Base-by-base conservation (phyloP, 2,329 filamentous ascomycete genomes). In the Alternaria triticina region DNA sequence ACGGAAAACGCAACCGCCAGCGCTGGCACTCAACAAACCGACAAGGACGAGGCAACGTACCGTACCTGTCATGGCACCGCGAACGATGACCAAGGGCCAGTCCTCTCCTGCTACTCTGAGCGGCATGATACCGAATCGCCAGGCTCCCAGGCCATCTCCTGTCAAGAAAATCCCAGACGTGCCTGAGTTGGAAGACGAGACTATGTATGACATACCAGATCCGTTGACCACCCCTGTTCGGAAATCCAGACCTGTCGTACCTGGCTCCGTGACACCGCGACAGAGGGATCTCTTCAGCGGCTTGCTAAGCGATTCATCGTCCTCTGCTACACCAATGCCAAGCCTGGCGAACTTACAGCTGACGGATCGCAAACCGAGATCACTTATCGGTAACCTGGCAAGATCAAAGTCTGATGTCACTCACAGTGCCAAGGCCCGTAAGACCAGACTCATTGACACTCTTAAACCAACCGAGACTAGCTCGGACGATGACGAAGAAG, bases 181-280 rank as follows among this genome's bases (percentile, higher is more conserved):
- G 15, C 52, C 65, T 9, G 57, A 62, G 17, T 36, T 61, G 8
- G 75, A 78, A 15, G 76, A 78, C 46, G 71, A 76, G 45, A 78
- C 75, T 6, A 79, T 79, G 76, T 78, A 79, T 52, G 76, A 78
- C n/a, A 75, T 78, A 25, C 69, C 63, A 54, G 69, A 74, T 13
- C 44, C 70, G 17, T 54, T 65, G 1, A 67, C 70, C 15, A 77
- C 77, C 12, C 65, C 68, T 49, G 63, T 60, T 25, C 70, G 65
- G 11, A 22, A 59, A 15, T 56, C 62, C 6, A 69, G 66, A 45
- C 30, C 52, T 6, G 27, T 51, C n/a, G 61, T 62, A 7, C 66
- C 72, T 47, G 75, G 74, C 17, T 77, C 78, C 2, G 71, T 78
- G 5, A 81, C 79, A 17, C 79, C 79, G 10, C 74, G 74, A 20